Base-by-base conservation (phyloP, 805 yeast species). In the Hanseniaspora taiwanica region DNA sequence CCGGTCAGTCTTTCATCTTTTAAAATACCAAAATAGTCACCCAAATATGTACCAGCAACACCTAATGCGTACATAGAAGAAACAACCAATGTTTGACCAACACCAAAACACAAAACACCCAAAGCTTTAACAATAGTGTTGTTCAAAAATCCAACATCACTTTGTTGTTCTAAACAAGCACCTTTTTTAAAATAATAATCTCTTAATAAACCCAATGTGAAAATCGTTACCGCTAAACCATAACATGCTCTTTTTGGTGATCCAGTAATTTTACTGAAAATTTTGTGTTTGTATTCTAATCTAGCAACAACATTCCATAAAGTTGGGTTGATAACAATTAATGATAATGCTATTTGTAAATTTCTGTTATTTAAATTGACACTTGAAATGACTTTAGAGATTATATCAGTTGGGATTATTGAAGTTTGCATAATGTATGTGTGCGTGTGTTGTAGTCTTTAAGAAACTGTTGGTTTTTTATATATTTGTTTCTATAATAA, bases 221-320 rank as follows among this genome's bases (percentile, higher is more conserved):
- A 91, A 46, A 91, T 93, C 12, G 87, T 74, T 8, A 70, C 42
- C 1, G 98, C 96, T 46, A 91, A 70, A 4, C 75, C 48, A 57
- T 91, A 91, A 60, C 97, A 93, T 2, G 96, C 98, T 14, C 63
- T 59, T 41, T 69, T 73, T 29, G 78, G 66, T 19, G 83, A 78
- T 23, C 82, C 79, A 1, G 81, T 70, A 17, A 82, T 45, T 51
- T 80, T 84, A 17, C 97, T 83, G 40, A 89, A 62, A 40, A 81
- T 52, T 48, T 81, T 81, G 13, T 83, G 76, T 44, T 74, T 74
- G 68, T 84, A 84, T 57, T 91, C 97, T 48, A 73, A 52, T 50
- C 97, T 72, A 5, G 98, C 98, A 18, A 74, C 93, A 43, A 81
- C 70, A 59, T 91, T 91, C 98, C 98, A 91, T 57, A 87, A 89